Evolutionary conservation across 129 eudicot species (phyloP).

Genomic region (Sambucus nigra): DNA sequence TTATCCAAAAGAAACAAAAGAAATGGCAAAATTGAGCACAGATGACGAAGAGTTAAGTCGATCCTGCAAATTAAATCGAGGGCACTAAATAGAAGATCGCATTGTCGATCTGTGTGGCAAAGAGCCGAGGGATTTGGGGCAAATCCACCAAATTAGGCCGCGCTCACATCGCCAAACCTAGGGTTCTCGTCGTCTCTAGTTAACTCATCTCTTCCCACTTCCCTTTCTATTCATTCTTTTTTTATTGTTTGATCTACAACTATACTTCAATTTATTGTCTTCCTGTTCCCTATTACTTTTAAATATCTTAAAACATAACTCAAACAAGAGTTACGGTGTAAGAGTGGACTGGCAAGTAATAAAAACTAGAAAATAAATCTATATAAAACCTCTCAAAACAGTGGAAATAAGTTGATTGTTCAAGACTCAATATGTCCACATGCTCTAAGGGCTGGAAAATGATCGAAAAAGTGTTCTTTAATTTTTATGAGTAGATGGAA

Average conservation of each 20-base stretch:
- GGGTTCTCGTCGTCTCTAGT: conserved; percentile 88
- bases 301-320: not conserved
- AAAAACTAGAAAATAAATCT: no score
- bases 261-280: no score
- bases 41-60: conserved; percentile 80
- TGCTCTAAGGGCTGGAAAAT: no score
- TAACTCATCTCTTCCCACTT: conserved; percentile 12
- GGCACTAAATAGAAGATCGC: conserved; percentile 69
- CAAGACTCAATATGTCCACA: no score
- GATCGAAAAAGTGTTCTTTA: no score
- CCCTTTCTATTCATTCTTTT: not conserved
- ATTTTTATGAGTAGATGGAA: no score
- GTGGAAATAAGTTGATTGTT: no score
- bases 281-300: not conserved
- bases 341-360: no score
- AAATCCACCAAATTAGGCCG: conserved; percentile 68
- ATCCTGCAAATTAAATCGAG: conserved; percentile 85
- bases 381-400: no score
- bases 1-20: conserved; percentile 2
- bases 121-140: conserved; percentile 95
- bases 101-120: conserved; percentile 85
- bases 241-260: not conserved
- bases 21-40: conserved; percentile 96
- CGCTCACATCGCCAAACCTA: conserved; percentile 84
- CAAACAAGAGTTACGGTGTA: no score